Percentiles rank a stretch among this genome's conserved stretches.
These are phyloP conservation scores for Astraeus odoratus DNA, from an alignment of 768 basidiomycete species.

Conservation along the genomic window DNA sequence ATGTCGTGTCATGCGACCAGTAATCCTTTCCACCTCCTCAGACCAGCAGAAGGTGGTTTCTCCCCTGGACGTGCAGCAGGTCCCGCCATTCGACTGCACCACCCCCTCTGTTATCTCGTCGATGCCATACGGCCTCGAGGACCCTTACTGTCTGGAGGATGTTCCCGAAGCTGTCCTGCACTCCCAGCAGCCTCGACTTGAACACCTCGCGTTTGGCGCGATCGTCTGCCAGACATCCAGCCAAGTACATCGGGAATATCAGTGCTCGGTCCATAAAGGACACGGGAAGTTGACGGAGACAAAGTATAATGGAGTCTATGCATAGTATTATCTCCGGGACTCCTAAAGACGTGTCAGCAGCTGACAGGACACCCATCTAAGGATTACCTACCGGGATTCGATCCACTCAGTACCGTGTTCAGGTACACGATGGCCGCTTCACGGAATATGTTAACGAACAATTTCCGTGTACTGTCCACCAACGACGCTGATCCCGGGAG, in stretches of 20 bases:
- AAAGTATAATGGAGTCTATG: conserved; percentile 47
- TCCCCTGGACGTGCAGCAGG: conserved; percentile 31
- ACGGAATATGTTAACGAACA: conserved; percentile 52
- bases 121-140: conserved; percentile 68
- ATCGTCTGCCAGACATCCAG: conserved; percentile 69
- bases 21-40: no score
- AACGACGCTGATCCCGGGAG: conserved; percentile 23
- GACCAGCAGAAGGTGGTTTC: conserved; percentile 23
- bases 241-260: conserved; percentile 67
- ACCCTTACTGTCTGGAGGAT: conserved; percentile 48
- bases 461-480: conserved; percentile 39
- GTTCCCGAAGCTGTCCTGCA: conserved; percentile 56
- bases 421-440: conserved; percentile 64
- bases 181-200: conserved; percentile 46
- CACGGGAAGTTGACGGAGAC: conserved; percentile 46
- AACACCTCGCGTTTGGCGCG: conserved; percentile 49
- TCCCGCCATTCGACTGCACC: conserved; percentile 56
- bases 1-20: no score
- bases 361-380: not conserved
- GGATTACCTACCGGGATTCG: conserved; percentile 53
- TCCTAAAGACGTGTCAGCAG: conserved; percentile 34
- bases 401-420: conserved; percentile 62
- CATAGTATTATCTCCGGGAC: conserved; percentile 63
- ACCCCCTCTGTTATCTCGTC: conserved; percentile 49
- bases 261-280: conserved; percentile 60